These are phyloP conservation scores for Erodium chrysanthum DNA, from an alignment of 441 rosid genomes.

Conservation along the genomic window DNA sequence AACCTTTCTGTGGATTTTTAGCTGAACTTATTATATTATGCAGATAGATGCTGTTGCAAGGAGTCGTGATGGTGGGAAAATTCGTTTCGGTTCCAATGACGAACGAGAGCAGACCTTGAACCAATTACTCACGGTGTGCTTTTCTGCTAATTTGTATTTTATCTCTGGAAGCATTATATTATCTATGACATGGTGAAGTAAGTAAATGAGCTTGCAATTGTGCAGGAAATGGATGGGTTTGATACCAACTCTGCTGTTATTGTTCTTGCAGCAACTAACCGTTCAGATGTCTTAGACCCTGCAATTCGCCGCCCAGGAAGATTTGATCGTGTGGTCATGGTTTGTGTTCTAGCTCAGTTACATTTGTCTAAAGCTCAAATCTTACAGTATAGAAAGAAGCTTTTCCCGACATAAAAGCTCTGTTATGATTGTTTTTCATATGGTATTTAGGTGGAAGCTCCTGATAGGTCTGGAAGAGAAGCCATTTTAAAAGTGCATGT, in stretches of 20 bases:
- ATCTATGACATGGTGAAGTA: background rate
- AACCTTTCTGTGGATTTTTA: conserved; percentile 9
- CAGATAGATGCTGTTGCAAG: conserved; percentile 99
- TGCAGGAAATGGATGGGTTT: conserved; percentile 98
- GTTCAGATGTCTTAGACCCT: conserved; percentile 92
- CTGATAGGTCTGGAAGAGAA: conserved; percentile 83
- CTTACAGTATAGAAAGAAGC: background rate
- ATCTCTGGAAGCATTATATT: background rate
- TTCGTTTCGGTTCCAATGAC: conserved; percentile 74
- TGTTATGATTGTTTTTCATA: conserved; percentile 11
- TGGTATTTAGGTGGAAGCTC: conserved; percentile 72
- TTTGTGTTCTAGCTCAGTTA: conserved; percentile 26
- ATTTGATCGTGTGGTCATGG: conserved; percentile 94
- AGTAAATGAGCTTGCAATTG: conserved; percentile 17
- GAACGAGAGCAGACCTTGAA: conserved; percentile 98
- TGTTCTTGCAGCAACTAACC: conserved; percentile 75
- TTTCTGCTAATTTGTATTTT: conserved; percentile 11
- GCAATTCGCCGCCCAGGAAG: conserved; percentile 95
- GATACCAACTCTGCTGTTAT: conserved; percentile 81
- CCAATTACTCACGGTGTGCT: conserved; percentile 76
- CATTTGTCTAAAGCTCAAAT: background rate
- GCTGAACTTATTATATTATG: background rate
- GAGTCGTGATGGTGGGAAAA: conserved; percentile 80
- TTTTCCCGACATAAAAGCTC: background rate
- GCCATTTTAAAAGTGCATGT: conserved; percentile 81